Evolutionary conservation across 2,329 filamentous ascomycete genomes (phyloP), one percentile per base, ranked within the genome.

Genomic region (Mariannaea sp.): DNA sequence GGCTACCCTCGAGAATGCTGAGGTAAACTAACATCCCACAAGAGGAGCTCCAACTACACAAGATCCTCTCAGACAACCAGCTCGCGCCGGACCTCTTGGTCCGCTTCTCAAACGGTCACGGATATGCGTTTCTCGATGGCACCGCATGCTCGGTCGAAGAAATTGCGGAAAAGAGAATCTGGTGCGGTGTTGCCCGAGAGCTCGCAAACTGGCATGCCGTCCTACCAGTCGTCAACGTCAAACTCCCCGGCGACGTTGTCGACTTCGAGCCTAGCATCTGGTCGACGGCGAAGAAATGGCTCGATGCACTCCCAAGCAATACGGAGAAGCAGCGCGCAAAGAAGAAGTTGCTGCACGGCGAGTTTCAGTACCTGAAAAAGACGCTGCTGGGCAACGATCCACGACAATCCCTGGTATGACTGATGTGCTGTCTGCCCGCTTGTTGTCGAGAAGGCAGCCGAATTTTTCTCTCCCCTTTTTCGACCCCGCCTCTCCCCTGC

Each of bases 231-330:
- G 42, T 47, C 1, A 7, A 53, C 1, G 12, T 44, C 1, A 20
- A 32, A 1, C 29, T 32, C 3, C n/a, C 51, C 0, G 20, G 51
- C 4, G 36, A 41, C 2, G 36, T 47, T 7, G 19, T 63, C 14
- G n/a, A 46, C 1, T 55, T 46, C 38, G 48, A 51, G 27, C 58
- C 61, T 1, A 49, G 61, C 14, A 38, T 63, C 7, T 63, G 60
- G 61, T 54, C 58, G 3, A 64, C 61, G 5, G 60, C 61, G 2
- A 63, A 50, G 35, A 63, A 58, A 27, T 63, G 61, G 61, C 53
- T 63, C 2, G 42, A 59, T 9, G 56, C 51, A 2, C 54, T 63
- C 2, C 56, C 61, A 3, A 49, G 39, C 7, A 19, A 48, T 3
- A 38, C 51, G 4, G 33, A 13, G 5, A 45, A 49, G 8, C 27